Evolutionary conservation across 106 monocot genomes (phyloP), one percentile per base, ranked within the genome.

Genomic region (Xerophyta viscosa): DNA sequence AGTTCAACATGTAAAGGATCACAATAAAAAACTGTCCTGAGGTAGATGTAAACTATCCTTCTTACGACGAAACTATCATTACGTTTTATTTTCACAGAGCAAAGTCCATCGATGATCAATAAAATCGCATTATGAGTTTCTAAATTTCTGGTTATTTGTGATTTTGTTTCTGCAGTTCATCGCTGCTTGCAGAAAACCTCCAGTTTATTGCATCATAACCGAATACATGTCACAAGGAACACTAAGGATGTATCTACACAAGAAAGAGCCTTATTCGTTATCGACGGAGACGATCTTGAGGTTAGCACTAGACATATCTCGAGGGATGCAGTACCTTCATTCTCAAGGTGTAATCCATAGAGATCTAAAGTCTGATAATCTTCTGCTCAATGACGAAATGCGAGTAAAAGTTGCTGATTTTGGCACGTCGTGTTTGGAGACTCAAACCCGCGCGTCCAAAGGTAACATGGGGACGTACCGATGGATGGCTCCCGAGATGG

Each of bases 401-500:
- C 56, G 64, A 42, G 63, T 71, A 17, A 71, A 71, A 36, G 63
- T 71, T 71, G 71, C 71, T 45, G 71, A 71, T 24, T 71, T 71
- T 59, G 71, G 71, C 20, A 63, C 63, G 17, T 64, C 64, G 8
- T 56, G 65, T 28, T 58, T 71, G 5, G 71, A 71, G 45, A 57
- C 63, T 22, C 50, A 71, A 12, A 51, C 64, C 41, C 57, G 64
- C 37, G 64, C 57, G 31, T 64, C 63, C 57, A 71, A 64, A 17
- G 64, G 64, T 23, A 63, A 71, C 50, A 71, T 63, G 24, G 71
- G 71, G 52, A 71, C 71, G n/a, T 71, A 71, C 45, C 71, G 71
- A 0, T 71, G 71, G 71, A 71, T 71, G 71, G 71, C 71, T 58
- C 71, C 71, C 15, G 62, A 70, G 41, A 70, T 70, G 70, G 62